Conservation (phyloP, 441 rosid genomes). For the Manihot esculenta region DNA sequence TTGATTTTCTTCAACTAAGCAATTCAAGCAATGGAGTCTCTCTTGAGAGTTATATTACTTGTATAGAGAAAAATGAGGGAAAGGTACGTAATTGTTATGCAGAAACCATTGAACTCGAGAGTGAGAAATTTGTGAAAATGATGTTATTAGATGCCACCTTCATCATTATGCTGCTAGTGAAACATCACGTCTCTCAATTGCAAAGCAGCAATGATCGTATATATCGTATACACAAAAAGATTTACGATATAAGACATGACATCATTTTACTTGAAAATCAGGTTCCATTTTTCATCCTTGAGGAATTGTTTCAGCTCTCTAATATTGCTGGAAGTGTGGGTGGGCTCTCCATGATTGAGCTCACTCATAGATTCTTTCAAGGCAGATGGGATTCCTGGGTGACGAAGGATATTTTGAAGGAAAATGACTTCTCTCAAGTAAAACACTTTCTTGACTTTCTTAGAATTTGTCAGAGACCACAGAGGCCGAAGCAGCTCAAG, state of each 20-base stretch:
- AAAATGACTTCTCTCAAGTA: neutral
- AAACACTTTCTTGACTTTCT: slow-evolving; percentile 3
- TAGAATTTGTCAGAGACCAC: neutral
- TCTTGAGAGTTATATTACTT: neutral
- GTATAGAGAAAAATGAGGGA: neutral
- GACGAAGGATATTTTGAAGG: neutral
- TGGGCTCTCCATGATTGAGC: neutral
- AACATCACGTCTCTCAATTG: neutral
- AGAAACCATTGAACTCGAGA: neutral
- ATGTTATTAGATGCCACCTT: neutral
- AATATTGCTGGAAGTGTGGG: neutral
- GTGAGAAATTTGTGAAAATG: slow-evolving; percentile 7
- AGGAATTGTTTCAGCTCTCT: neutral
- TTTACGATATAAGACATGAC: neutral
- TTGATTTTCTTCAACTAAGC: slow-evolving; percentile 5
- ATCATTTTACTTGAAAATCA: slow-evolving; percentile 5
- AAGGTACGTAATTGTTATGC: slow-evolving; percentile 6
- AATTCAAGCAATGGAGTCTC: neutral
- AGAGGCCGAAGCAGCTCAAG: neutral
- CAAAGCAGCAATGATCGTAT: neutral
- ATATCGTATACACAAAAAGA: neutral
- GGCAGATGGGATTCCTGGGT: neutral
- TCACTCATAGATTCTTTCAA: neutral
- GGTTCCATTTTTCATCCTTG: slow-evolving; percentile 1
- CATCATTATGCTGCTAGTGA: neutral